Conservation (phyloP, 2,329 filamentous ascomycete species). For the Nemania serpens region DNA sequence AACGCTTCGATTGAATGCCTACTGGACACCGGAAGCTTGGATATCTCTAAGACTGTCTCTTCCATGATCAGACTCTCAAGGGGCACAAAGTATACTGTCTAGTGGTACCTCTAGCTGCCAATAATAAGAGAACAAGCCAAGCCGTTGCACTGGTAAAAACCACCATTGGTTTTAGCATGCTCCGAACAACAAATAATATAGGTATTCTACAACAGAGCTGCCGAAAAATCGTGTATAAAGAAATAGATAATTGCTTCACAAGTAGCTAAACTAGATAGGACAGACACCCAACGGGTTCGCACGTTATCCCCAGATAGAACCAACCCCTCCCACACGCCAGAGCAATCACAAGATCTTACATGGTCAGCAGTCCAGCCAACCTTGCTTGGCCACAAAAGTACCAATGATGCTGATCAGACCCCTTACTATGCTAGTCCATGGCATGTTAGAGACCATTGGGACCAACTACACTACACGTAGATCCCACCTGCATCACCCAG, state of each 20-base stretch:
- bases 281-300: too few relatives aligned
- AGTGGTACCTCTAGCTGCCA: not conserved
- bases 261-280: not conserved
- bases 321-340: not conserved
- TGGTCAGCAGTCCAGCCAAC: conserved; percentile 1
- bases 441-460: conserved; percentile 7
- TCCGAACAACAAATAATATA: too few relatives aligned
- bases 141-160: not conserved
- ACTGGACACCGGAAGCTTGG: too few relatives aligned
- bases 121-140: not conserved
- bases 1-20: too few relatives aligned
- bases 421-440: not conserved
- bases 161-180: not conserved
- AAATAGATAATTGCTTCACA: not conserved
- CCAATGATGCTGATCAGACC: conserved; percentile 8
- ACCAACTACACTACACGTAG: not conserved
- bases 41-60: too few relatives aligned
- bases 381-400: not conserved
- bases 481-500: conserved; percentile 7
- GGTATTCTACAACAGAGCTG: too few relatives aligned
- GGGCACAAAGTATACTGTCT: not conserved
- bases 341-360: not conserved
- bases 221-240: not conserved
- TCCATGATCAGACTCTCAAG: too few relatives aligned
- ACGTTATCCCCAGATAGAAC: conserved; percentile 7